Evolutionary conservation across 371 early-diverging fungal genomes (phyloP).

Genomic region (Sanchytrium tribonematis): DNA sequence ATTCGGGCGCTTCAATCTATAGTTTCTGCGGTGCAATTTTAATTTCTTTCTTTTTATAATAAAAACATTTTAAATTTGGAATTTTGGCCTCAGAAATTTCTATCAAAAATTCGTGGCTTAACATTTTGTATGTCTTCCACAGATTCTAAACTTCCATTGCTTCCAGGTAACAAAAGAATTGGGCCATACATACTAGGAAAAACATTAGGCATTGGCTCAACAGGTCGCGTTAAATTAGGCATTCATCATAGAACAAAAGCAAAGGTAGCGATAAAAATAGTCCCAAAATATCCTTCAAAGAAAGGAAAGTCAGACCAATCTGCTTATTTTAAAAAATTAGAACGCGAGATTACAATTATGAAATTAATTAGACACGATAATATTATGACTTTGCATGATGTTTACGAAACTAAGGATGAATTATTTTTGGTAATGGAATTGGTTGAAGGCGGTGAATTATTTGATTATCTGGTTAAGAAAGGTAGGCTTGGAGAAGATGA

Average conservation of each 20-base stretch:
- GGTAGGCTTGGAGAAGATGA: slow-evolving; percentile 59
- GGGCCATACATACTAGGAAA: slow-evolving; percentile 49
- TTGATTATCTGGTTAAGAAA: slow-evolving; percentile 63
- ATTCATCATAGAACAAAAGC: slow-evolving; percentile 37
- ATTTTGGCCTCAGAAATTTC: background rate
- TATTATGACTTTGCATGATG: slow-evolving; percentile 60
- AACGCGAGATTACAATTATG: slow-evolving; percentile 76
- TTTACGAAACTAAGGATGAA: slow-evolving; percentile 56
- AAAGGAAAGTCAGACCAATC: slow-evolving; percentile 22
- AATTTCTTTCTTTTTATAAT: no score
- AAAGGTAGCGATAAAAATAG: slow-evolving; percentile 28
- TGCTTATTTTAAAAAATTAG: slow-evolving; percentile 28
- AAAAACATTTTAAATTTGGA: background rate
- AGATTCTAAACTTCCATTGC: background rate
- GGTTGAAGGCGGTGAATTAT: slow-evolving; percentile 82
- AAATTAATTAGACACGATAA: slow-evolving; percentile 70
- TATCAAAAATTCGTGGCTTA: background rate
- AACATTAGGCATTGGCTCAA: slow-evolving; percentile 48
- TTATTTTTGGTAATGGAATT: slow-evolving; percentile 84
- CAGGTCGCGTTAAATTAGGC: slow-evolving; percentile 49
- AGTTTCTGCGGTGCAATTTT: no score
- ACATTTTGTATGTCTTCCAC: background rate
- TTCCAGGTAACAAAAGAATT: slow-evolving; percentile 7
- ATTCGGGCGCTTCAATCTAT: no score
- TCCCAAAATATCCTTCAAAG: background rate